Base-by-base conservation (phyloP, 306 rosid genomes). In the Purshia tridentata region DNA sequence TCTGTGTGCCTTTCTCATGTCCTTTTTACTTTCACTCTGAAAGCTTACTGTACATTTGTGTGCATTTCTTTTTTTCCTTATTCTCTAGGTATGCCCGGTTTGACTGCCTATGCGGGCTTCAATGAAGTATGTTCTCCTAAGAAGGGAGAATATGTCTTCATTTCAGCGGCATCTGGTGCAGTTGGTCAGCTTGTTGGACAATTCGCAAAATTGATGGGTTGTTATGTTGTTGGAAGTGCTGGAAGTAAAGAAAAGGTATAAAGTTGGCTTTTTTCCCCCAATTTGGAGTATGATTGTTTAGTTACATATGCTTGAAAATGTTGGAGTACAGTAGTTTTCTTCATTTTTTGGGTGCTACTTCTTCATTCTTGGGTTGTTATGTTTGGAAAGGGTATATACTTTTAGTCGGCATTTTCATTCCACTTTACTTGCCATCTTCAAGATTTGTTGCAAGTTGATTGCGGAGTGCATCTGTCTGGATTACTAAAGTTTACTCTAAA, bases 141-240 rank as follows among this genome's bases (percentile, higher is more conserved):
- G 62, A 74, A 78, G 49, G 82, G 82, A 50, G 82, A 82, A 9
- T 48, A 20, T 29, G 80, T 82, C 66, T 78, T 78, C 37, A 16
- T 82, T 50, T 82, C 82, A 15, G 76, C 80, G 0, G 85, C 85
- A 35, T 63, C 79, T 55, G 82, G 85, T 14, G 85, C 80, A 8
- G 71, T 77, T 6, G 85, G 85, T 54, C 80, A 82, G 65, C 54
- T 77, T 2, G 85, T 77, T 37, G 86, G 83, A n/a, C 86, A 82
- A n/a, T 41, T 69, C 9, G 80, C 83, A 1, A 80, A 80, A 29
- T 55, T 80, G 56, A 15, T 22, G 67, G 83, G 83, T 1, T 80
- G 83, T 42, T 69, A 75, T 12, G 84, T 80, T 64, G 84, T 80
- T 48, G 84, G 84, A 10, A 75, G 84, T 65, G 84, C 84, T 41